Conservation (phyloP, 768 basidiomycete genomes). For the Cubamyces sp. region DNA sequence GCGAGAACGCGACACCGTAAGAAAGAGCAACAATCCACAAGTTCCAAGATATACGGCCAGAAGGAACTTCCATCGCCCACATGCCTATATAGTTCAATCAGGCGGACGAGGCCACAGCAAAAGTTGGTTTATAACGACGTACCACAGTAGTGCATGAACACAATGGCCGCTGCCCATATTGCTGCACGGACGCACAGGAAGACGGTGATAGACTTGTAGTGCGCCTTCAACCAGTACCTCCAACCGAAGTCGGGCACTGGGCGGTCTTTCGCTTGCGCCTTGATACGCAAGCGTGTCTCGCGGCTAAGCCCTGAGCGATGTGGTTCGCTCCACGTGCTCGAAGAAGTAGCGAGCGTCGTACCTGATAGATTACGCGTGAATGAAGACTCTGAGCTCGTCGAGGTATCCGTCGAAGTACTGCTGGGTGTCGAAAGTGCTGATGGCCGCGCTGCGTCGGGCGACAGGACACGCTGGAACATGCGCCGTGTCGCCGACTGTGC, state of each 20-base stretch:
- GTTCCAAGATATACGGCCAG: conserved; percentile 32
- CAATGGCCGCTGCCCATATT: conserved; percentile 34
- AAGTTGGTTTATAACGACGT: background rate
- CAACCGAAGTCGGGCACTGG: conserved; percentile 32
- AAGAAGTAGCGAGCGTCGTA: conserved; percentile 24
- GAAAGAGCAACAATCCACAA: conserved; percentile 30
- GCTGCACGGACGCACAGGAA: conserved; percentile 29
- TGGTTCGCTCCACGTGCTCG: conserved; percentile 31
- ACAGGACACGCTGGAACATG: background rate
- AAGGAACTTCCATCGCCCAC: conserved; percentile 37
- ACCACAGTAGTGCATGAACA: conserved; percentile 38
- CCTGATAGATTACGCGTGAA: conserved; percentile 23
- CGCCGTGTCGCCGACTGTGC: background rate
- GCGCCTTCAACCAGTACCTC: conserved; percentile 29
- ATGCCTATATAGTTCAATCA: conserved; percentile 23
- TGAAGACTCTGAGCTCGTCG: conserved; percentile 20
- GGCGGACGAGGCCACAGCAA: background rate
- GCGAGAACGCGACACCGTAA: conserved; percentile 32
- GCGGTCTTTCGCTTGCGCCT: conserved; percentile 32
- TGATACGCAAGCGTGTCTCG: conserved; percentile 33
- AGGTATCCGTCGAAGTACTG: conserved; percentile 10
- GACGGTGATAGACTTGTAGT: conserved; percentile 27
- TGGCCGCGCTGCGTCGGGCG: background rate
- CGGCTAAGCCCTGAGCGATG: conserved; percentile 33
- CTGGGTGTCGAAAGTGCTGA: conserved; percentile 9